Evolutionary conservation across 2,329 filamentous ascomycete species (phyloP).

Genomic region (Cladosporium cucumerinum): DNA sequence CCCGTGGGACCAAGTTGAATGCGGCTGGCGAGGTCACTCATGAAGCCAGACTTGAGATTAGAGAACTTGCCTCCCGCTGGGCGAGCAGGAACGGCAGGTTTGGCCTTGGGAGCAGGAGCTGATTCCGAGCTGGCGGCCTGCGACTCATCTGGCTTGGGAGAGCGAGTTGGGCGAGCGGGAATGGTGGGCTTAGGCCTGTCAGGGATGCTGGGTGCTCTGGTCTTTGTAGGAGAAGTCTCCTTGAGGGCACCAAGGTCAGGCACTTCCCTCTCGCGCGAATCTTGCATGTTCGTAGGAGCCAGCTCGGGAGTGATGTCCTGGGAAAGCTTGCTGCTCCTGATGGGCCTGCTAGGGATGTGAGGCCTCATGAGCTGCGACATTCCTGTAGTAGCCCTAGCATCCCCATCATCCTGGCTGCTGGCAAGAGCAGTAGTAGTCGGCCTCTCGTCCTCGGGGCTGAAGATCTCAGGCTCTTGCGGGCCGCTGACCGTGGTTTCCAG

Average conservation of each 20-base stretch:
- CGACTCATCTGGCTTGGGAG: slow-evolving; percentile 29
- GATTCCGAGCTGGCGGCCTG: slow-evolving; percentile 7
- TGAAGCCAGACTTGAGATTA: slow-evolving; percentile 83
- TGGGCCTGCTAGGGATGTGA: slow-evolving; percentile 31
- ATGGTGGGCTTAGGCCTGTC: slow-evolving; percentile 63
- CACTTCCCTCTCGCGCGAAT: slow-evolving; percentile 20
- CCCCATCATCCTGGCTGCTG: slow-evolving; percentile 20
- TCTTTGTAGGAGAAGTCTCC: slow-evolving; percentile 47
- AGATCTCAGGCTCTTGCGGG: slow-evolving; percentile 33
- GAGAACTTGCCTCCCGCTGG: slow-evolving; percentile 84
- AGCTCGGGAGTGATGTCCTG: slow-evolving; percentile 32
- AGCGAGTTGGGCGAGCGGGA: slow-evolving; percentile 58
- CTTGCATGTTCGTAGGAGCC: slow-evolving; percentile 34
- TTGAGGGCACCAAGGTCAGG: slow-evolving; percentile 21
- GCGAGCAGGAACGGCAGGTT: slow-evolving; percentile 76
- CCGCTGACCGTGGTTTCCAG: slow-evolving; percentile 68
- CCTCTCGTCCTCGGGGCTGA: slow-evolving; percentile 29
- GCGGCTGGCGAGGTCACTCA: slow-evolving; percentile 88
- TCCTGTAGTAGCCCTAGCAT: slow-evolving; percentile 27
- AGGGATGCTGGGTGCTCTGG: slow-evolving; percentile 52
- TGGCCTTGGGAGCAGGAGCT: slow-evolving; percentile 59
- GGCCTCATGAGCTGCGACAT: slow-evolving; percentile 28
- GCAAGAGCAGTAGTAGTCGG: slow-evolving; percentile 23
- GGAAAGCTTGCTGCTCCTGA: slow-evolving; percentile 29
- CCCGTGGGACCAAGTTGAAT: slow-evolving; percentile 80